Base-by-base conservation (phyloP, 148 eudicot species). In the Diospyros kaki region DNA sequence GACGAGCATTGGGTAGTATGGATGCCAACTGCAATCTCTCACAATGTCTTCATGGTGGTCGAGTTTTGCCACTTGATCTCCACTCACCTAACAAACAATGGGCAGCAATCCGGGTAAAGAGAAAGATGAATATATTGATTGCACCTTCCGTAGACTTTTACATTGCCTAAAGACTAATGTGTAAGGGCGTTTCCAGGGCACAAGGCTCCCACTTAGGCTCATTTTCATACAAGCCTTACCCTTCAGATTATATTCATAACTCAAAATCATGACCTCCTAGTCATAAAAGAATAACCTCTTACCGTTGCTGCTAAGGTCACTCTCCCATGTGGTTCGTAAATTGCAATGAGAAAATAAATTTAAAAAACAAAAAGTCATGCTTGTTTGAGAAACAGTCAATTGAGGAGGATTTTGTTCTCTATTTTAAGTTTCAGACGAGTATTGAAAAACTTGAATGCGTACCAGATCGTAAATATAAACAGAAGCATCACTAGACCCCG, bases 1-100 rank as follows among this genome's bases (percentile, higher is more conserved):
- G 13, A 89, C 76, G 1, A 93, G 56, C 83, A 74, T 86, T 14
- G 97, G 97, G 81, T 82, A 79, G 76, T 18, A 63, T 4, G 97
- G 97, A 77, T 93, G 97, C 97, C 97, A 93, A 72, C 85, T 83
- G 63, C 95, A 89, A 68, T 93, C 97, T 71, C 97, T 84, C 28
- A 90, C 90, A 0, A 89, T 76, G 2, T 87, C 81, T 50, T 82
- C 85, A 75, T 93, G 97, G 75, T 77, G 87, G 59, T 82, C 86
- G 2, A 93, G 91, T 67, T 76, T 90, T 12, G 89, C 83, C 76
- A 87, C 95, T 66, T 72, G 73, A 62, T 42, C 84, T 59, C 90
- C 93, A 42, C 79, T 90, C 69, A 87, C 77, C 95, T 93, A 48
- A 61, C 58, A 9, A 72, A 60, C 11, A 2, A 43, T 0, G 54